A percentile compares a stretch with the other conserved stretches of the same genome.
phyloP scores from a whole-genome alignment of 176 grass and related monocot genomes.

The Luzula sylvatica region DNA sequence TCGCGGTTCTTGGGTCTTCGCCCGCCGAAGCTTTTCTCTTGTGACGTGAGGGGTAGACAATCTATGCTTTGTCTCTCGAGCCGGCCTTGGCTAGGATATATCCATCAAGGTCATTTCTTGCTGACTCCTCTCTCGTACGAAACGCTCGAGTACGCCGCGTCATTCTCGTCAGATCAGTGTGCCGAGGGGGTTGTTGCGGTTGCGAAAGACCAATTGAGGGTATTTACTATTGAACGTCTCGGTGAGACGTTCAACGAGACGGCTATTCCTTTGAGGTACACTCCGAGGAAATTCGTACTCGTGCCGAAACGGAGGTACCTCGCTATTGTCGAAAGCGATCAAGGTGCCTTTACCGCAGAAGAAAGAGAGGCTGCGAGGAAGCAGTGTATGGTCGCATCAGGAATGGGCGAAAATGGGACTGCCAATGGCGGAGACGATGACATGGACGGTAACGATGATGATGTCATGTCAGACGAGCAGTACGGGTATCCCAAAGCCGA shows the following conservation, averaged over 20 bases:
- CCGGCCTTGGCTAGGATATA: constrained; percentile 90
- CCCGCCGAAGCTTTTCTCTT: constrained; percentile 82
- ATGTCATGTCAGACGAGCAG: constrained; percentile 84
- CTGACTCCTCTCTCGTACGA: constrained; percentile 89
- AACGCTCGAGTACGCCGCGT: constrained; percentile 87
- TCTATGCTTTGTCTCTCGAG: constrained; percentile 97
- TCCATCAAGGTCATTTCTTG: constrained; percentile 96
- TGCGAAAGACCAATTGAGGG: constrained; percentile 75
- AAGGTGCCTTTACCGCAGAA: constrained; percentile 79
- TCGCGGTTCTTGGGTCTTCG: constrained; percentile 87
- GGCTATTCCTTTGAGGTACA: constrained; percentile 75
- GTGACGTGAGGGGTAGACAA: constrained; percentile 64
- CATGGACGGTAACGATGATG: constrained; percentile 40
- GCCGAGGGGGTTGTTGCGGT: constrained; percentile 96
- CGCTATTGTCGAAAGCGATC: constrained; percentile 89
- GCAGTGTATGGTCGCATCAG: constrained; percentile 71
- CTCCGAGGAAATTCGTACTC: constrained; percentile 89
- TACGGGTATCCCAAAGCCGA: constrained; percentile 92
- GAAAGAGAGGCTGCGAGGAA: constrained; percentile 80
- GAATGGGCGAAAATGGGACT: constrained; percentile 63
- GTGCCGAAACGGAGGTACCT: constrained; percentile 76
- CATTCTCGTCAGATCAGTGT: constrained; percentile 96
- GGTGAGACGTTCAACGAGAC: constrained; percentile 98
- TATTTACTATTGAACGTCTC: constrained; percentile 84
- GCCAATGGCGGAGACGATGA: constrained; percentile 75